Evolutionary conservation across 495 filamentous ascomycete species (phyloP).

Genomic region (Acidiella bohemica): DNA sequence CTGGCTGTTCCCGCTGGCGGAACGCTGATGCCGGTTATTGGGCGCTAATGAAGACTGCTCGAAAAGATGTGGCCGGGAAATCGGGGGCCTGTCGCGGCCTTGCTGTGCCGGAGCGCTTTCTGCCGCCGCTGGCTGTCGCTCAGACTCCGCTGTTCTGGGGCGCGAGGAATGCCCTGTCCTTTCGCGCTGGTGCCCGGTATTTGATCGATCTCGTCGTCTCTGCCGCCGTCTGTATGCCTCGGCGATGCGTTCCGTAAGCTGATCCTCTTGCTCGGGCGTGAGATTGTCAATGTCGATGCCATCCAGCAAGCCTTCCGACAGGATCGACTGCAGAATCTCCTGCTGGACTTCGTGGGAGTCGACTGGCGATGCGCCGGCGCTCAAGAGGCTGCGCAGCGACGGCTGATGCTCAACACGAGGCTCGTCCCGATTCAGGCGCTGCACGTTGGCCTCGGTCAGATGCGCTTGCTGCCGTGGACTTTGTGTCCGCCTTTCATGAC

Average conservation of each 20-base stretch:
- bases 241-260: slow-evolving; percentile 76
- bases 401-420: slow-evolving; percentile 71
- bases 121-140: slow-evolving; percentile 20
- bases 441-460: slow-evolving; percentile 8
- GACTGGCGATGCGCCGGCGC: slow-evolving; percentile 57
- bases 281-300: slow-evolving; percentile 75
- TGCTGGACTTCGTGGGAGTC: slow-evolving; percentile 65
- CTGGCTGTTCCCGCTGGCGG: slow-evolving; percentile 34
- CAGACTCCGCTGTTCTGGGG: neutral
- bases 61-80: slow-evolving; percentile 44
- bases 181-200: slow-evolving; percentile 8
- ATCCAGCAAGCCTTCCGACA: slow-evolving; percentile 74
- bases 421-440: slow-evolving; percentile 14
- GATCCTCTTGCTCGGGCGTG: slow-evolving; percentile 60
- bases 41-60: slow-evolving; percentile 30
- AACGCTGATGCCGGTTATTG: slow-evolving; percentile 1
- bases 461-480: neutral
- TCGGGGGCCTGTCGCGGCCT: slow-evolving; percentile 35
- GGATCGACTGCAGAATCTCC: slow-evolving; percentile 76
- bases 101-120: slow-evolving; percentile 24
- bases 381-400: slow-evolving; percentile 70
- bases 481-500: slow-evolving; percentile 1
- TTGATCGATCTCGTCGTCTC: slow-evolving; percentile 24
- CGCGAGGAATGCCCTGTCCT: neutral
- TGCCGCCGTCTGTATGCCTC: slow-evolving; percentile 63